Conservation (phyloP, 352 stramenopile genomes). For the Pythium rishiriense region DNA sequence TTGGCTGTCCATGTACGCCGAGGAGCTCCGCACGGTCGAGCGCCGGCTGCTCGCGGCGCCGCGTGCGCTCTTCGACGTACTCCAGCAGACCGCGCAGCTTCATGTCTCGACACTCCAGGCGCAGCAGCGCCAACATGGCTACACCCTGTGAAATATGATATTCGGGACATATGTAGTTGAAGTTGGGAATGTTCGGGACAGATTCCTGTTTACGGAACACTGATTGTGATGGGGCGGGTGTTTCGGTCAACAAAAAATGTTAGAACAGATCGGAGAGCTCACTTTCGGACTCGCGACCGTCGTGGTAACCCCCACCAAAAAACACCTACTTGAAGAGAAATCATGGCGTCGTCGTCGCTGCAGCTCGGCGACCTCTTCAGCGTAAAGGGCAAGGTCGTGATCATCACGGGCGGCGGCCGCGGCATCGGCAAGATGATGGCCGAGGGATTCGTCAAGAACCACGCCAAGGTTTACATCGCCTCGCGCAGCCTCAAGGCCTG, state of each 20-base stretch:
- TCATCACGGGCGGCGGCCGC: constrained; percentile 92
- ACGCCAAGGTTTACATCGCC: constrained; percentile 93
- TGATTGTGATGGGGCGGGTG: constrained; percentile 12
- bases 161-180: constrained; percentile 28
- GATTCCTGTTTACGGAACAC: constrained; percentile 24
- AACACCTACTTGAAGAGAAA: not conserved
- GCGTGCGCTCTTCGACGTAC: constrained; percentile 44
- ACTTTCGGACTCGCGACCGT: not conserved
- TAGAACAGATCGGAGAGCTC: not conserved
- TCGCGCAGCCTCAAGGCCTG: constrained; percentile 86
- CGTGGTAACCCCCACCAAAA: not conserved
- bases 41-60: constrained; percentile 33
- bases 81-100: constrained; percentile 55
- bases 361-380: constrained; percentile 52
- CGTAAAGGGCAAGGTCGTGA: constrained; percentile 76
- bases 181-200: constrained; percentile 23
- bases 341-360: constrained; percentile 25
- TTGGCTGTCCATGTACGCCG: constrained; percentile 60
- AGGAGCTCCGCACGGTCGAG: constrained; percentile 37
- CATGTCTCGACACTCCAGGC: constrained; percentile 43
- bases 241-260: constrained; percentile 27
- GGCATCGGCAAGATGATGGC: constrained; percentile 97
- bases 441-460: constrained; percentile 90
- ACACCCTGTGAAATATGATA: constrained; percentile 15
- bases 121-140: constrained; percentile 21